phyloP scores from a whole-genome alignment of 176 grass and related monocot genomes.

The Themeda triandra region DNA sequence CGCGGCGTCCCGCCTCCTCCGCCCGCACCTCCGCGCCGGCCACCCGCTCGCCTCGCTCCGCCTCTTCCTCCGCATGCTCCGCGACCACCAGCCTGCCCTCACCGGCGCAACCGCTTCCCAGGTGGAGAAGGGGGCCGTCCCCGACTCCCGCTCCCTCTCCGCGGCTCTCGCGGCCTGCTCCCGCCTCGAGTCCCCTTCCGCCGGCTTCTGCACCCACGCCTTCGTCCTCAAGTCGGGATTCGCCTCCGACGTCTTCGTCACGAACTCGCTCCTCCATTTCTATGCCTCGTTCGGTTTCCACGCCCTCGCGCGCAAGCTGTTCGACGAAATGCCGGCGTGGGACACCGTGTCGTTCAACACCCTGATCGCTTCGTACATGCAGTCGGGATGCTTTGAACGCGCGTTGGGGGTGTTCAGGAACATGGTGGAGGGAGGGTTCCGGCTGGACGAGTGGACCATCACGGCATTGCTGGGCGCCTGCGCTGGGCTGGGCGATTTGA shows the following conservation, averaged over 20 bases:
- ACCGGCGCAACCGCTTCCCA: not conserved
- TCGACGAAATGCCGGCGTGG: conserved; percentile 33
- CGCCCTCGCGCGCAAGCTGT: not conserved
- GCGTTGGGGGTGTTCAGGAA: conserved; percentile 17
- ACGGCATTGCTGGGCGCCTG: not conserved
- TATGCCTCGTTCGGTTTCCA: conserved; percentile 34
- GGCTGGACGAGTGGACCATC: conserved; percentile 25
- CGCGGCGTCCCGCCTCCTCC: conserved; percentile 41
- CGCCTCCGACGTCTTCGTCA: conserved; percentile 32
- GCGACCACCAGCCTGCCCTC: not conserved
- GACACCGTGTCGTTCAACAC: conserved; percentile 41
- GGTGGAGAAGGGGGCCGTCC: not conserved
- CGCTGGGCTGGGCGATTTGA: not conserved
- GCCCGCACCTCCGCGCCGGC: conserved; percentile 43
- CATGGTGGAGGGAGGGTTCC: conserved; percentile 13
- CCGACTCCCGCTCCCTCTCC: conserved; percentile 32
- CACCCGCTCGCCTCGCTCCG: conserved; percentile 36
- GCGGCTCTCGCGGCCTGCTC: conserved; percentile 33
- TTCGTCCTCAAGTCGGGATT: conserved; percentile 53
- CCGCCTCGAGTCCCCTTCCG: conserved; percentile 14
- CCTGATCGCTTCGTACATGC: conserved; percentile 22
- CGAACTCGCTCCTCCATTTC: conserved; percentile 49
- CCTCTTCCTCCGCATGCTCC: conserved; percentile 30
- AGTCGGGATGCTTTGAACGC: not conserved
- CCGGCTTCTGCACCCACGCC: conserved; percentile 44